Base-by-base conservation (phyloP, 1,284 basidiomycete species). In the Sparassis latifolia region DNA sequence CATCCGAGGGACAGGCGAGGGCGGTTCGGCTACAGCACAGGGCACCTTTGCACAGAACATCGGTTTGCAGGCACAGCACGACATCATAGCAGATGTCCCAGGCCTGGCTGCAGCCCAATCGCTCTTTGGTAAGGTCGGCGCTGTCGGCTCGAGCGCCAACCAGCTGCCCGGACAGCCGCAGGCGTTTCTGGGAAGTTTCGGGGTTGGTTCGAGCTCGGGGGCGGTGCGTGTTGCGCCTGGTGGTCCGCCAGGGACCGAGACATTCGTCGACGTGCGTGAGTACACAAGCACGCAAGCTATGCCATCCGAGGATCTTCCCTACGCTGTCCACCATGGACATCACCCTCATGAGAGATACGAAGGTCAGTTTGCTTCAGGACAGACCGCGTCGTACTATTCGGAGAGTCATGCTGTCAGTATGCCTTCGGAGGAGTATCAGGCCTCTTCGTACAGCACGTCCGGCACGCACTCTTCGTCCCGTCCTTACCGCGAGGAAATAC, bases 1-100 rank as follows among this genome's bases (percentile, higher is more conserved):
- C 66, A 78, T 82, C 49, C 81, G 89, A 3, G 65, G 78, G 4
- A 67, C 68, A 0, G 79, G 80, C 2, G 76, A 81, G 51, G 81
- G 79, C n/a, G 76, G 76, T 0, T 48, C 64, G 1, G 55, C 74
- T 4, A 63, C 69, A 5, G 66, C 72, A 0, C 67, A 78, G 47
- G 76, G 78, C 2, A 63, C 71, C 1, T 76, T 66, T 49, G 79
- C 79, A 0, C 66, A 73, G 42, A 68, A 65, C 44, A 69, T 78
- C 42, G 83, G 74, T 3, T 58, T 70, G 10, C 68, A 77, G 44
- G 66, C 73, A 44, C 79, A 82, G 61, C 64, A 73, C 6, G 63
- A 69, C 39, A 79, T 81, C 54, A 65, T 73, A 37, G 66, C 67
- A 37, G 63, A 73, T 40, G 72, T 84, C 41, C 82, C 82, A 0